Percentiles rank a stretch among this genome's conserved stretches.
These are phyloP conservation scores for Geotrichum candidum DNA, from an alignment of 1,139 yeast species.

Conservation along the genomic window DNA sequence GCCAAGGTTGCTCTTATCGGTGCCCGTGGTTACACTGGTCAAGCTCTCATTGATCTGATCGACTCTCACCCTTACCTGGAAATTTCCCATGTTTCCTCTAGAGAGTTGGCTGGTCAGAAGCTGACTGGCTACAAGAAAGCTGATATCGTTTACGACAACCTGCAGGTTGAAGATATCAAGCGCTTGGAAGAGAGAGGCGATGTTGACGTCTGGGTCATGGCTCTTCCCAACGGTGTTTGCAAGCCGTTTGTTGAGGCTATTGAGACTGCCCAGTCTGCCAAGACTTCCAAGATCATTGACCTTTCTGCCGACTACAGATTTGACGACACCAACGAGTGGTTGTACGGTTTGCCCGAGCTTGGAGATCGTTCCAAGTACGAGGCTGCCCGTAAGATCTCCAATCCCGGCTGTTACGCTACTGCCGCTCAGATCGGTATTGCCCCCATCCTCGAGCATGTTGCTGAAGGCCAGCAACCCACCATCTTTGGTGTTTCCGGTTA, in stretches of 20 bases:
- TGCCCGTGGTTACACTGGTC: conserved; percentile 97
- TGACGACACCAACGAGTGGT: conserved; percentile 82
- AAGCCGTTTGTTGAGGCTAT: conserved; percentile 95
- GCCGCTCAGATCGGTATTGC: conserved; percentile 93
- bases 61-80: conserved; percentile 84
- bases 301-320: conserved; percentile 94
- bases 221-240: conserved; percentile 96
- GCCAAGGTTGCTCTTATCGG: conserved; percentile 89
- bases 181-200: conserved; percentile 66
- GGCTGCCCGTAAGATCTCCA: conserved; percentile 76
- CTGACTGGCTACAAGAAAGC: conserved; percentile 81
- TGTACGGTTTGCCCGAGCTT: conserved; percentile 79
- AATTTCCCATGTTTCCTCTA: conserved; percentile 86
- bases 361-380: conserved; percentile 61
- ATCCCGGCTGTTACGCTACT: conserved; percentile 98
- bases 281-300: conserved; percentile 75
- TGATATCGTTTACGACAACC: conserved; percentile 73
- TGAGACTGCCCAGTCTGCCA: conserved; percentile 48
- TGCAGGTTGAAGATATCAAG: conserved; percentile 81
- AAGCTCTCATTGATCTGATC: conserved; percentile 78
- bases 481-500: conserved; percentile 96
- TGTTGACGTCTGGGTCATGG: conserved; percentile 98
- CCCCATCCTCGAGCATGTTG: conserved; percentile 57
- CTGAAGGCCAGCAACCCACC: conserved; percentile 59
- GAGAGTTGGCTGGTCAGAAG: conserved; percentile 85